These are phyloP conservation scores for Apiospora sp. DNA, from an alignment of 2,329 filamentous ascomycete genomes.

Conservation along the genomic window DNA sequence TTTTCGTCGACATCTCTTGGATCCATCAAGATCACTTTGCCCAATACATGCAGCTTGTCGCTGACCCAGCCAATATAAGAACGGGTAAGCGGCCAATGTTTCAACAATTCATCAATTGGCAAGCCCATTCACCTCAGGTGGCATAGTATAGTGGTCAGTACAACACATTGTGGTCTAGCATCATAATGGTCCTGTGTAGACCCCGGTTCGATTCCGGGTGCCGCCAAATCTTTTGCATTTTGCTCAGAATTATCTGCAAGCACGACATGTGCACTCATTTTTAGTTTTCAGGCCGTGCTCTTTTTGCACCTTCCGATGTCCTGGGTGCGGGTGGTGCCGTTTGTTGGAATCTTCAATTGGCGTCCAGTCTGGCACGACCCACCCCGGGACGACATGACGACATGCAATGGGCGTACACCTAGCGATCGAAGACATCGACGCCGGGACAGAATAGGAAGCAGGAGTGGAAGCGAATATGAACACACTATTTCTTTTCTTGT, in stretches of 20 bases:
- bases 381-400: background rate
- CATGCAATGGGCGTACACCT: background rate
- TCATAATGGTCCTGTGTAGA: constrained; percentile 24
- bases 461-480: no score
- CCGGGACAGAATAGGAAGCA: no score
- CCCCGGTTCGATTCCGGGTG: constrained; percentile 28
- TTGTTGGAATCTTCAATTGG: background rate
- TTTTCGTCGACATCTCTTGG: background rate
- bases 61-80: background rate
- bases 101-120: constrained; percentile 1
- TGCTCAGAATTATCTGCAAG: background rate
- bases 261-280: no score
- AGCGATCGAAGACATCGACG: background rate
- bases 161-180: constrained; percentile 20
- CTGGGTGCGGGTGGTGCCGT: background rate
- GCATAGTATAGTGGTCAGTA: constrained; percentile 28
- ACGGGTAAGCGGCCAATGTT: background rate
- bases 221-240: constrained; percentile 20
- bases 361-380: background rate
- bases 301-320: background rate
- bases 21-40: no score
- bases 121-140: constrained; percentile 15
- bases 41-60: background rate
- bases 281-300: no score
- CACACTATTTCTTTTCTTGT: background rate